Evolutionary conservation across 495 filamentous ascomycete genomes (phyloP).

Genomic region (Penicillium chermesinum): DNA sequence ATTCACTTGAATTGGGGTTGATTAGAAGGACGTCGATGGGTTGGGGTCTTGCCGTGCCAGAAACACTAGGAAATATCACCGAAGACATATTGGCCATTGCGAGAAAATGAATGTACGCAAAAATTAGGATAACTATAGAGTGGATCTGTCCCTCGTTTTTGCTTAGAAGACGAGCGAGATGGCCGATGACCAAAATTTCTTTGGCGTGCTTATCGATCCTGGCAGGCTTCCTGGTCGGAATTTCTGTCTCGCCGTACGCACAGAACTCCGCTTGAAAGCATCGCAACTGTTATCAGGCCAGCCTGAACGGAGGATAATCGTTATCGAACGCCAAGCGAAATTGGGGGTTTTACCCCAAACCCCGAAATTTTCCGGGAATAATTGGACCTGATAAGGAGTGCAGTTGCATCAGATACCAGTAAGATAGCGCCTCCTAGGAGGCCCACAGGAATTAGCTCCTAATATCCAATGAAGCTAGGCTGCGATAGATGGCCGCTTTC

Average conservation of each 20-base stretch:
- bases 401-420: no score
- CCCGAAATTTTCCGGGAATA: background rate
- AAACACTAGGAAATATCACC: background rate
- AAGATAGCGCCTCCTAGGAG: no score
- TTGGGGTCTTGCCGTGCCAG: background rate
- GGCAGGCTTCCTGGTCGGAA: no score
- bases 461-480: no score
- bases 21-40: slow-evolving; percentile 1
- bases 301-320: background rate
- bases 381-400: background rate
- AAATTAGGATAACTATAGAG: no score
- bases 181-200: no score
- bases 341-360: background rate
- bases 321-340: background rate
- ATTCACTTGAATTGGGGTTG: slow-evolving; percentile 1
- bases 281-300: background rate
- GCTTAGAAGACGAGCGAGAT: background rate
- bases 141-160: no score
- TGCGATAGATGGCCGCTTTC: no score
- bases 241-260: no score
- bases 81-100: background rate
- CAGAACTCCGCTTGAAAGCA: no score
- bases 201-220: no score
- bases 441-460: no score
- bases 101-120: background rate